Evolutionary conservation across 371 early-diverging fungal genomes (phyloP).

Genomic region (Massospora cicadina): DNA sequence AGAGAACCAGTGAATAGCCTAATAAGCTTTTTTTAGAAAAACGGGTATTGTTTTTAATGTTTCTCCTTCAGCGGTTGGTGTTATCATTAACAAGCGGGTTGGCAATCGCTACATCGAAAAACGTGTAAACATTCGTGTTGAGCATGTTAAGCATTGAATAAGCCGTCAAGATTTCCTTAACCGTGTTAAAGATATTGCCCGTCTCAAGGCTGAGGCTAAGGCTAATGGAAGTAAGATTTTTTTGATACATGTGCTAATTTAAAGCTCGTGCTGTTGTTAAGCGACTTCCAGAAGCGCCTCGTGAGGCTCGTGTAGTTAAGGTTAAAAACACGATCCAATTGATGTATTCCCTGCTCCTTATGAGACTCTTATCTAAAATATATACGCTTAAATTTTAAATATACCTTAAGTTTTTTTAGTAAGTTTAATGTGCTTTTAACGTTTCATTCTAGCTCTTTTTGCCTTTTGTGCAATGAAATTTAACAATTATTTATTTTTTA

Average conservation of each 20-base stretch:
- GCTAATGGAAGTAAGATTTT: constrained; percentile 19
- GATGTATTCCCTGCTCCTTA: constrained; percentile 89
- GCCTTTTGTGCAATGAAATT: too few species aligned
- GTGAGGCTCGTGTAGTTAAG: constrained; percentile 77
- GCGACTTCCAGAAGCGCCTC: constrained; percentile 86
- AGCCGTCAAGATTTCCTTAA: constrained; percentile 97
- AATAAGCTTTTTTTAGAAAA: constrained; percentile 31
- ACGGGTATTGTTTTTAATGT: constrained; percentile 98
- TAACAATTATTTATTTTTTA: too few species aligned
- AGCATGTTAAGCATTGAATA: constrained; percentile 99
- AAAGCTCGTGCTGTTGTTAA: constrained; percentile 60
- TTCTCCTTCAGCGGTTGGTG: constrained; percentile 95
- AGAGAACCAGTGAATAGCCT: constrained; percentile 12
- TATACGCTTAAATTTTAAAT: too few species aligned
- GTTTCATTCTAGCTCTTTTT: too few species aligned
- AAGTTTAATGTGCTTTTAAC: too few species aligned
- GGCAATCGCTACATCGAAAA: constrained; percentile 97
- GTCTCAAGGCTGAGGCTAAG: constrained; percentile 54
- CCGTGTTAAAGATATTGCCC: constrained; percentile 90
- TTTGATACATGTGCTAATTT: constrained; percentile 10
- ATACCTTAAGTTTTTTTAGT: too few species aligned
- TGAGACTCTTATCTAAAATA: constrained; percentile 31
- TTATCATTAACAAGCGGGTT: constrained; percentile 96
- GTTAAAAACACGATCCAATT: constrained; percentile 71
- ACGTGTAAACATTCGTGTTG: constrained; percentile 95